phyloP scores from a whole-genome alignment of 257 asterid genomes.

The Marsdenia floribunda region DNA sequence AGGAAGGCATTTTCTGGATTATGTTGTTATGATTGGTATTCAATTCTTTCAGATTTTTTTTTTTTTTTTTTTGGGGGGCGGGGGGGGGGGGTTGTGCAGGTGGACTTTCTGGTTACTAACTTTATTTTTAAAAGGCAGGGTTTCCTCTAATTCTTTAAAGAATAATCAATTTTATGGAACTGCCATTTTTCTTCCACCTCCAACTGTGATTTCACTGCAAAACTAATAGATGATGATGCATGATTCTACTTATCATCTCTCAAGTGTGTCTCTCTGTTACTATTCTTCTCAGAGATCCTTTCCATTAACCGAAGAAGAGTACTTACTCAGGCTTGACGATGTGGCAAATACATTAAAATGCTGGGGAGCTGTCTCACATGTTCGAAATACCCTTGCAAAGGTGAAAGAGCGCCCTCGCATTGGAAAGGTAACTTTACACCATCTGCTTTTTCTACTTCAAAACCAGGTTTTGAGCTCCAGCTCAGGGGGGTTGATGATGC shows the following conservation, averaged over 20 bases:
- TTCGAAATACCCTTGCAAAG: constrained; percentile 72
- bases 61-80: too few relatives aligned
- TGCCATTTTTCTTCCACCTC: not conserved
- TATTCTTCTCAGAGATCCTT: constrained; percentile 63
- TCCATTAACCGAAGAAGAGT: constrained; percentile 93
- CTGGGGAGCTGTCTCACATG: constrained; percentile 99
- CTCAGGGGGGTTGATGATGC: too few relatives aligned
- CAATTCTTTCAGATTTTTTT: too few relatives aligned
- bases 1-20: not conserved
- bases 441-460: not conserved
- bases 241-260: constrained; percentile 13
- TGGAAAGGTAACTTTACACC: constrained; percentile 55
- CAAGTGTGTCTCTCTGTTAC: constrained; percentile 15
- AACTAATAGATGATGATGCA: not conserved
- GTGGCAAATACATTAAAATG: constrained; percentile 86
- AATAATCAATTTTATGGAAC: not conserved
- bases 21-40: not conserved
- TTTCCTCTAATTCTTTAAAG: not conserved
- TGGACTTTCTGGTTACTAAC: not conserved
- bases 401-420: constrained; percentile 90
- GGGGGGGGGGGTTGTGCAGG: too few relatives aligned
- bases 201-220: not conserved
- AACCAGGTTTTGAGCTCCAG: not conserved
- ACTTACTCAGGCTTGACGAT: constrained; percentile 84
- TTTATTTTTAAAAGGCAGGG: not conserved